These are phyloP conservation scores for Wallacemonas sp. DNA, from an alignment of 208 protist species.

Conservation along the genomic window DNA sequence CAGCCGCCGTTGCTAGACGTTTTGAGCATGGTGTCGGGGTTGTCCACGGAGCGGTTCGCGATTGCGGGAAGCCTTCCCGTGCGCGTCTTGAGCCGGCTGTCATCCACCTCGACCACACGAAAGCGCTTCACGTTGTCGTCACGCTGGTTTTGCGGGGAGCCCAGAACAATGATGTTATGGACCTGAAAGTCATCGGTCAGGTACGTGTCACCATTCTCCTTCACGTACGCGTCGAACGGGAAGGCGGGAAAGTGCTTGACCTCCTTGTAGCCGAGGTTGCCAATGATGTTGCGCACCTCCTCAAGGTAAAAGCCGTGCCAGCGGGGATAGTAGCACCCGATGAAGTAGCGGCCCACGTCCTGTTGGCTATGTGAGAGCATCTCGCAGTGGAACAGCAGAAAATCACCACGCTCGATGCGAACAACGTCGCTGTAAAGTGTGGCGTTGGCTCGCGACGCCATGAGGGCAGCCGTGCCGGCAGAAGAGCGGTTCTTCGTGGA, in stretches of 20 bases:
- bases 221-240: constrained; percentile 82
- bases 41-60: constrained; percentile 24
- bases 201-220: constrained; percentile 68
- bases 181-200: constrained; percentile 85
- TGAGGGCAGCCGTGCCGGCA: background rate
- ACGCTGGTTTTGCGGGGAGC: constrained; percentile 75
- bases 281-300: constrained; percentile 83
- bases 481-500: background rate
- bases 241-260: constrained; percentile 76
- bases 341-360: constrained; percentile 87
- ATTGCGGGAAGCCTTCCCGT: constrained; percentile 30
- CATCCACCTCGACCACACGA: constrained; percentile 82
- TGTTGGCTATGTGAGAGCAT: constrained; percentile 55
- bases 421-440: constrained; percentile 82
- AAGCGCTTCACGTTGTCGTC: constrained; percentile 81
- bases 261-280: constrained; percentile 71
- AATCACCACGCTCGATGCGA: constrained; percentile 79
- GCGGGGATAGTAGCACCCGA: constrained; percentile 87
- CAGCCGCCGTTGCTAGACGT: constrained; percentile 23
- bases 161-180: constrained; percentile 63
- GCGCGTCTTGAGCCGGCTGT: constrained; percentile 49
- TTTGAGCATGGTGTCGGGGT: constrained; percentile 50
- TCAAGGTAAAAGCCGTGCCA: constrained; percentile 90
- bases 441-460: constrained; percentile 12
- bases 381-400: constrained; percentile 80